Evolutionary conservation across 495 filamentous ascomycete species (phyloP).

Genomic region (Annulohypoxylon nitens): DNA sequence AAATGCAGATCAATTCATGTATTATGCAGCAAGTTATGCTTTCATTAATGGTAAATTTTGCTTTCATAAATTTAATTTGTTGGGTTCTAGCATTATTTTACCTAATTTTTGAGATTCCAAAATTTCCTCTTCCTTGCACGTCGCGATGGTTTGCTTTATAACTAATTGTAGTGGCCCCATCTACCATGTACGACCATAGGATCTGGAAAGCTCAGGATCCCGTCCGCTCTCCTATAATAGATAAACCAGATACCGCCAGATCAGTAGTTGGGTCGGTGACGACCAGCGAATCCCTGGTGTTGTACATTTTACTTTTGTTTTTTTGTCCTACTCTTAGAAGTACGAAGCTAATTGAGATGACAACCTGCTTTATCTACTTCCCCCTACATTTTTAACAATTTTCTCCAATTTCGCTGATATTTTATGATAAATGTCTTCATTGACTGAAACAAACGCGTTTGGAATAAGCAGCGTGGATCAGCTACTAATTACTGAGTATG

Average conservation of each 20-base stretch:
- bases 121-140: not conserved
- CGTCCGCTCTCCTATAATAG: conserved; percentile 62
- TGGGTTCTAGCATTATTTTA: not conserved
- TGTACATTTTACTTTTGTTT: conserved; percentile 44
- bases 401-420: no score
- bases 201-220: conserved; percentile 59
- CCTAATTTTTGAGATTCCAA: not conserved
- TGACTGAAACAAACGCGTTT: no score
- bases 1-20: not conserved
- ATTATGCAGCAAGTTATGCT: not conserved
- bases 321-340: not conserved
- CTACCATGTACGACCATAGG: conserved; percentile 10
- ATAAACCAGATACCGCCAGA: conserved; percentile 55
- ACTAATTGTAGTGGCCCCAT: not conserved
- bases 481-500: no score
- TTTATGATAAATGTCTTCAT: no score
- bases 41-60: not conserved
- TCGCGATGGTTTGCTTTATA: not conserved
- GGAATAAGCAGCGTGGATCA: no score
- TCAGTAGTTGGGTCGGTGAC: conserved; percentile 65
- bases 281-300: conserved; percentile 62
- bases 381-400: no score
- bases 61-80: not conserved
- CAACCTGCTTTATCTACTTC: no score
- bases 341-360: not conserved